Conservation (phyloP, 768 basidiomycete genomes). For the Coprinopsis cinerea region DNA sequence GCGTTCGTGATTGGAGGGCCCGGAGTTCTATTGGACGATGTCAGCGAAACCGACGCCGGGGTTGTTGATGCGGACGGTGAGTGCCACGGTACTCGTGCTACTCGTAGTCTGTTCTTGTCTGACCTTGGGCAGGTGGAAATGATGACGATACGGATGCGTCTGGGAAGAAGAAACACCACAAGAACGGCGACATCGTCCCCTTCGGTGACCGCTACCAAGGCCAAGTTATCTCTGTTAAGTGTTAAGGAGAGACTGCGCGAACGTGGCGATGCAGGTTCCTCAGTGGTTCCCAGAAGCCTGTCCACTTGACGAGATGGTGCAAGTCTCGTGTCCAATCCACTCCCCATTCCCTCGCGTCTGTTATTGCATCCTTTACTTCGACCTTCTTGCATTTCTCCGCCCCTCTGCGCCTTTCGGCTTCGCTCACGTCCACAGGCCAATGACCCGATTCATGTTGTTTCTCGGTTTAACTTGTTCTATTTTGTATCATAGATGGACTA, state of each 20-base stretch:
- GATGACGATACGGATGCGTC: conserved; percentile 13
- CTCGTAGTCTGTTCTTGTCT: conserved; percentile 8
- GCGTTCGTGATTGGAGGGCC: conserved; percentile 54
- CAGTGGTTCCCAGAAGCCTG: too few relatives aligned
- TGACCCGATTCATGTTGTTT: not conserved
- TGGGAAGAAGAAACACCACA: conserved; percentile 14
- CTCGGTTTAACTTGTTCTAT: not conserved
- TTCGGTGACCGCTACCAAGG: conserved; percentile 55
- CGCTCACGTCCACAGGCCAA: not conserved
- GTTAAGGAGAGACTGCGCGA: too few relatives aligned
- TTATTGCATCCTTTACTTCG: too few relatives aligned
- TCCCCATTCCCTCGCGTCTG: not conserved
- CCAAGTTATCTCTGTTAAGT: conserved; percentile 48
- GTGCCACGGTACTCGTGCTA: too few relatives aligned
- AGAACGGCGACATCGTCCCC: conserved; percentile 27
- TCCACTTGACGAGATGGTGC: too few relatives aligned
- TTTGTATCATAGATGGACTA: not conserved
- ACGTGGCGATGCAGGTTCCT: too few relatives aligned
- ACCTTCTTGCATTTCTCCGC: too few relatives aligned
- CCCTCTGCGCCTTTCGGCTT: too few relatives aligned
- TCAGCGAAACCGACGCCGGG: conserved; percentile 11
- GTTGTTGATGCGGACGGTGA: conserved; percentile 15
- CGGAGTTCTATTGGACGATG: conserved; percentile 7
- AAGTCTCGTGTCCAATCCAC: too few relatives aligned
- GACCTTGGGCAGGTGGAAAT: too few relatives aligned